phyloP scores from a whole-genome alignment of 345 rosid genomes.

The Syzygium aqueum region DNA sequence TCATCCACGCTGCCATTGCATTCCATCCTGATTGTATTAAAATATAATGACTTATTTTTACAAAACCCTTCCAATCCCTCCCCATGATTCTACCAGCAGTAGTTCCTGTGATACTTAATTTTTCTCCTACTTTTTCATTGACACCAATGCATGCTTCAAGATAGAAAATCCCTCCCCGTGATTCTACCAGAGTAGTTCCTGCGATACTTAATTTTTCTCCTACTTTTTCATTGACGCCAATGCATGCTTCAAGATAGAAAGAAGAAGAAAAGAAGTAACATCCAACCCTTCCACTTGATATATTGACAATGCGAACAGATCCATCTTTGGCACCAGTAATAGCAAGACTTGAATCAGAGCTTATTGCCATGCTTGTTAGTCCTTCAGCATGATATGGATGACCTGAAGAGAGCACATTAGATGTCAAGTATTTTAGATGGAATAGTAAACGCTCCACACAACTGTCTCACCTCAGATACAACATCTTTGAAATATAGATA shows the following conservation, averaged over 20 bases:
- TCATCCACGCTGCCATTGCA: not conserved
- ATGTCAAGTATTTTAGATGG: not conserved
- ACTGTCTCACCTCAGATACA: not conserved
- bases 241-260: not conserved
- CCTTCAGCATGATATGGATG: slow-evolving; percentile 85
- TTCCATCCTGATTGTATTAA: not conserved
- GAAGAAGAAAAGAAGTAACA: not conserved
- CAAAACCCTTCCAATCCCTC: not conserved
- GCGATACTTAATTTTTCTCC: not conserved
- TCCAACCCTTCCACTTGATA: slow-evolving; percentile 70
- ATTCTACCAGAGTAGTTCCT: not conserved
- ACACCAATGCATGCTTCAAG: not conserved
- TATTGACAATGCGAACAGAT: slow-evolving; percentile 72
- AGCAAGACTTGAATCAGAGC: slow-evolving; percentile 67
- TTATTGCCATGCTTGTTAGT: slow-evolving; percentile 67
- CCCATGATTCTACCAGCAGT: not conserved
- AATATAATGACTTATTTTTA: not conserved
- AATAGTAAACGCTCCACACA: not conserved
- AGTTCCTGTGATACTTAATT: not conserved
- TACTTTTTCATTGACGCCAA: not conserved
- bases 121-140: not conserved
- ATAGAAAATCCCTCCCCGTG: not conserved
- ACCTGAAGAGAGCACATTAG: slow-evolving; percentile 29
- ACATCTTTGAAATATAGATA: not conserved
- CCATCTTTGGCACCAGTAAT: slow-evolving; percentile 78